phyloP scores from a whole-genome alignment of 106 monocot species.

The Amphibolis antarctica region DNA sequence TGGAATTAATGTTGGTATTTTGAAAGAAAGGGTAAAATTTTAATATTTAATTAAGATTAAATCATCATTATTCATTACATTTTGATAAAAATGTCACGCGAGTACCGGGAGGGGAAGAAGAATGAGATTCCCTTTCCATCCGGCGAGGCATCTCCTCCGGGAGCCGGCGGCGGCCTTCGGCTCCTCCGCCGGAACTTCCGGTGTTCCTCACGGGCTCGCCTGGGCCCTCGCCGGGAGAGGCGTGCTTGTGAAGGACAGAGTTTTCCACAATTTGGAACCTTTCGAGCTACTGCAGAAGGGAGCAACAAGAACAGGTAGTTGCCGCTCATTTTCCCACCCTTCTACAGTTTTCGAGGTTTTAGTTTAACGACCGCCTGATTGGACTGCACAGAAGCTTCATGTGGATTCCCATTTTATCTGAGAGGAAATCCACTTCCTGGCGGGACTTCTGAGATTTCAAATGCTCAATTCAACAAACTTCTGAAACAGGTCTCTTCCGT shows the following conservation, averaged over 20 bases:
- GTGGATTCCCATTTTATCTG: conserved; percentile 45
- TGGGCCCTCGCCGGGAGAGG: conserved; percentile 83
- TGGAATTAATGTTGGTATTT: too few relatives aligned
- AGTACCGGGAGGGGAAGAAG: too few relatives aligned
- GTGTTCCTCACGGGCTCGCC: conserved; percentile 51
- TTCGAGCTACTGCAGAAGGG: conserved; percentile 62
- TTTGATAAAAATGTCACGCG: too few relatives aligned
- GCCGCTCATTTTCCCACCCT: background rate
- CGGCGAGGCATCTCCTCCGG: too few relatives aligned
- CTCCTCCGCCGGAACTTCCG: conserved; percentile 19
- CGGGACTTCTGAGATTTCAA: conserved; percentile 52
- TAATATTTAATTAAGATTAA: too few relatives aligned
- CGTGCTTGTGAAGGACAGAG: conserved; percentile 69
- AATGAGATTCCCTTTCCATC: too few relatives aligned
- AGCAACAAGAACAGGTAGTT: conserved; percentile 34
- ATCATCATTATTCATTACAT: too few relatives aligned
- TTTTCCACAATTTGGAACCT: conserved; percentile 50
- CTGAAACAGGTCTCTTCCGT: conserved; percentile 68
- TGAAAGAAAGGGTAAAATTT: too few relatives aligned
- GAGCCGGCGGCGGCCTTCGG: too few relatives aligned
- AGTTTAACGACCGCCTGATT: too few relatives aligned
- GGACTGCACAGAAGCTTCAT: conserved; percentile 25
- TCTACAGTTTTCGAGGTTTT: too few relatives aligned
- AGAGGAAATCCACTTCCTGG: conserved; percentile 59
- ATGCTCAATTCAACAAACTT: conserved; percentile 66